Conservation (phyloP, 345 rosid genomes). For the Rubroshorea leprosula region DNA sequence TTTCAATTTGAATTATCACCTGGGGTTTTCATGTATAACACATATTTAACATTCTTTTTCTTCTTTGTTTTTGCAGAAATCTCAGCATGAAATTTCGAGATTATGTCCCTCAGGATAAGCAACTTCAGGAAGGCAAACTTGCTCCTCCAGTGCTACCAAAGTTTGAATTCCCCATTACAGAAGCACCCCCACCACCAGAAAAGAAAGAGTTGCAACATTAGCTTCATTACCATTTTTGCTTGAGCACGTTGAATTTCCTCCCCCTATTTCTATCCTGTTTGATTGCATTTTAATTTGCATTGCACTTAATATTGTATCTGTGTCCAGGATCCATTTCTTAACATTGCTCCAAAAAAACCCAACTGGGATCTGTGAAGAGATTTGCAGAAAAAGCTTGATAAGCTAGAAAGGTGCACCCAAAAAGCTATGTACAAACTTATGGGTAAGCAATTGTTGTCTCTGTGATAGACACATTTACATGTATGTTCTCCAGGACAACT, state of each 20-base stretch:
- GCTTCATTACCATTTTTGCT: conserved; percentile 8
- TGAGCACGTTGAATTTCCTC: not conserved
- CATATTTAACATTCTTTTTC: not conserved
- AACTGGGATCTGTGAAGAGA: conserved; percentile 96
- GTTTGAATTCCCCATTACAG: conserved; percentile 75
- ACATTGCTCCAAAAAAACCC: conserved; percentile 97
- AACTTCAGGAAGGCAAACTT: conserved; percentile 83
- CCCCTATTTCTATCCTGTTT: not conserved
- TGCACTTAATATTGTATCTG: conserved; percentile 52
- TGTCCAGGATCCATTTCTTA: conserved; percentile 90
- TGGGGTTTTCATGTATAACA: too few relatives aligned
- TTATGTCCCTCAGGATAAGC: conserved; percentile 90
- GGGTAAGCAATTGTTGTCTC: conserved; percentile 42
- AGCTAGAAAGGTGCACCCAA: conserved; percentile 84
- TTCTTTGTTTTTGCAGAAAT: conserved; percentile 36
- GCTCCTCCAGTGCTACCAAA: conserved; percentile 83
- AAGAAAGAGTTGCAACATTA: conserved; percentile 51
- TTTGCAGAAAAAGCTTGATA: conserved; percentile 67
- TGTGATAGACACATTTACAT: not conserved
- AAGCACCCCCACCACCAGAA: conserved; percentile 50
- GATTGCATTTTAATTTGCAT: conserved; percentile 78
- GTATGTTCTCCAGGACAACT: not conserved
- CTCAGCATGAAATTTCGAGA: conserved; percentile 80
- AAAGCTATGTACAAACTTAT: conserved; percentile 72
- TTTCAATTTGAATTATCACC: too few relatives aligned